Conservation (phyloP, 2,329 filamentous ascomycete genomes). For the Pestalotiopsis sp. region DNA sequence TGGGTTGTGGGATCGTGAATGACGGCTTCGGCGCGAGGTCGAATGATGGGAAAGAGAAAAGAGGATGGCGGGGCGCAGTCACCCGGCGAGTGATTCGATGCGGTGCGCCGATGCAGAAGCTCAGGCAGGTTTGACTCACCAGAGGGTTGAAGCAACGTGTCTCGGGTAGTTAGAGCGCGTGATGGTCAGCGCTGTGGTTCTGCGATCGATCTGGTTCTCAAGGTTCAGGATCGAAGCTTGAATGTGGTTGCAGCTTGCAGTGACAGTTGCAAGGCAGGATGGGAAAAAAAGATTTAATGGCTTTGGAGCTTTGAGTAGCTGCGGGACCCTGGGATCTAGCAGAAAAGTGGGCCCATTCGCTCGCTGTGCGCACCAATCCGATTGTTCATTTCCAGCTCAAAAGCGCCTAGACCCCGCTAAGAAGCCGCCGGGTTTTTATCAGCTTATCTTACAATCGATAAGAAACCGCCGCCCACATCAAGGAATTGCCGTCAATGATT, state of each 20-base stretch:
- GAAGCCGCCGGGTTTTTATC: neutral
- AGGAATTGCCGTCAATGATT: no score
- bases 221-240: neutral
- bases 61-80: slow-evolving; percentile 12
- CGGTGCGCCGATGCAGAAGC: neutral
- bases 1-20: neutral
- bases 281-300: slow-evolving; percentile 3
- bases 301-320: slow-evolving; percentile 6
- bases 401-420: neutral
- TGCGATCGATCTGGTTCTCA: neutral
- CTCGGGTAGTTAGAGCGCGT: neutral
- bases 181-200: neutral
- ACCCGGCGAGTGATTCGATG: slow-evolving; percentile 7
- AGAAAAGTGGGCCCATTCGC: neutral
- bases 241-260: neutral
- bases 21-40: neutral
- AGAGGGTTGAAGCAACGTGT: neutral
- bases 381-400: neutral
- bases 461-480: neutral
- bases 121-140: slow-evolving; percentile 1
- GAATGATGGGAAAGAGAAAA: slow-evolving; percentile 2
- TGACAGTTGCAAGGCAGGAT: neutral
- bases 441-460: neutral
- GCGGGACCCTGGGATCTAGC: slow-evolving; percentile 1
- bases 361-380: slow-evolving; percentile 11